Conservation (phyloP, 2,329 filamentous ascomycete species). For the Coniochaeta sp. region DNA sequence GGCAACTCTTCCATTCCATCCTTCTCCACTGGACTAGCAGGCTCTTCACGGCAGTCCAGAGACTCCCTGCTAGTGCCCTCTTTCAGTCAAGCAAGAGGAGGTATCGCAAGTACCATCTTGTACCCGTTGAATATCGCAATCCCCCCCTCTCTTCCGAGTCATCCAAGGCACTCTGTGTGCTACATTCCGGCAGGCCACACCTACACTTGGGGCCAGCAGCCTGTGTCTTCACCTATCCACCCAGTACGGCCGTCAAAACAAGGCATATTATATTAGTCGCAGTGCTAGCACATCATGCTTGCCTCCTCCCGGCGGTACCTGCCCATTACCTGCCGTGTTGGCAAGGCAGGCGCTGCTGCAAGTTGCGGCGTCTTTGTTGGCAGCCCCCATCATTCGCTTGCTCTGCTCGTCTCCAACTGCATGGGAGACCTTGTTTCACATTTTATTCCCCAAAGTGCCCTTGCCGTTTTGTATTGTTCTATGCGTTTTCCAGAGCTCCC, state of each 20-base stretch:
- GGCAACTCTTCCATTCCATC: conserved; percentile 10
- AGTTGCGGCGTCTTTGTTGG: conserved; percentile 12
- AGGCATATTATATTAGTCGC: conserved; percentile 3
- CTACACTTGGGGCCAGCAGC: background rate
- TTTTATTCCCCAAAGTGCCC: conserved; percentile 28
- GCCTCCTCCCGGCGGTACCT: background rate
- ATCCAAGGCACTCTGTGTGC: background rate
- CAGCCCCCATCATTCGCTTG: conserved; percentile 24
- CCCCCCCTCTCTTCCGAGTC: background rate
- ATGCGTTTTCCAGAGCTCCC: conserved; percentile 29
- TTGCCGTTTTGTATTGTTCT: conserved; percentile 30
- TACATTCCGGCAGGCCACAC: background rate
- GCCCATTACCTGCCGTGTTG: conserved; percentile 12
- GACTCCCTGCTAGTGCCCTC: background rate
- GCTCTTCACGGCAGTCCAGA: conserved; percentile 13
- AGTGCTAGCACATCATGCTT: conserved; percentile 2
- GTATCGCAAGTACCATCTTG: conserved; percentile 11
- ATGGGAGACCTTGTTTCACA: conserved; percentile 38
- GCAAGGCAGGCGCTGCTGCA: conserved; percentile 9
- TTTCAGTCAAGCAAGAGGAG: conserved; percentile 3
- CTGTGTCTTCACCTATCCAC: background rate
- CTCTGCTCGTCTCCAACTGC: conserved; percentile 32
- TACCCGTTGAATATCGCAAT: conserved; percentile 7
- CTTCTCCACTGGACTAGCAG: conserved; percentile 12
- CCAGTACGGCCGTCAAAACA: background rate